Evolutionary conservation across 345 rosid genomes (phyloP), one percentile per base, ranked within the genome.

Genomic region (Dimocarpus longan): DNA sequence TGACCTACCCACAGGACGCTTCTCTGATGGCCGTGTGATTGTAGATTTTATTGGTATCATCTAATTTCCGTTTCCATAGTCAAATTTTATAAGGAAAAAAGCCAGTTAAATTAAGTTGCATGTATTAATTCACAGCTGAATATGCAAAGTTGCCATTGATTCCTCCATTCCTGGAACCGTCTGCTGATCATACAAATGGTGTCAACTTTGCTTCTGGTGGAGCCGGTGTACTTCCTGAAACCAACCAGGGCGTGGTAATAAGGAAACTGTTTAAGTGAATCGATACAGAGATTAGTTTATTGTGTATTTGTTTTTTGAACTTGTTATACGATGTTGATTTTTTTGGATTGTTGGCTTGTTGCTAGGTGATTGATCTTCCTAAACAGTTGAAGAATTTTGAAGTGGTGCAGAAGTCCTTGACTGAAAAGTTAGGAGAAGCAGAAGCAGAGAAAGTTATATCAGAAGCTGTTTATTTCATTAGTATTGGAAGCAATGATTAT

Each of bases 141-240:
- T 86, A 86, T 71, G 89, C 93, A 57, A 82, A 83, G 28, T 54
- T 87, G 83, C 88, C 92, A 10, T n/a, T 85, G 24, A 83, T 89
- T 79, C 90, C 92, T 8, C 81, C 91, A 4, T 87, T 74, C 77
- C 11, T 80, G 18, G 85, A 86, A 68, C 87, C 87, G 0, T 81
- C 87, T 44, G 83, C 80, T 21, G 89, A 87, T 59, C 82, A 44
- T 28, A 57, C 63, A 16, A 39, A 44, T 26, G 91, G 89, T 54
- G 88, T 71, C 6, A 87, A 87, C 82, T 87, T 89, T 73, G 89
- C 91, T 21, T 89, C 92, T 0, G 91, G 88, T 12, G 89, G 91
- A 8, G 91, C 78, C 9, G 93, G 91, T 12, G 78, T 89, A 66
- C 90, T 89, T 16, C 78, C 86, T n/a, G 87, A 86, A 59, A 87